Evolutionary conservation across 2,329 filamentous ascomycete species (phyloP), one percentile per base, ranked within the genome.

Genomic region (Zalaria sp.): DNA sequence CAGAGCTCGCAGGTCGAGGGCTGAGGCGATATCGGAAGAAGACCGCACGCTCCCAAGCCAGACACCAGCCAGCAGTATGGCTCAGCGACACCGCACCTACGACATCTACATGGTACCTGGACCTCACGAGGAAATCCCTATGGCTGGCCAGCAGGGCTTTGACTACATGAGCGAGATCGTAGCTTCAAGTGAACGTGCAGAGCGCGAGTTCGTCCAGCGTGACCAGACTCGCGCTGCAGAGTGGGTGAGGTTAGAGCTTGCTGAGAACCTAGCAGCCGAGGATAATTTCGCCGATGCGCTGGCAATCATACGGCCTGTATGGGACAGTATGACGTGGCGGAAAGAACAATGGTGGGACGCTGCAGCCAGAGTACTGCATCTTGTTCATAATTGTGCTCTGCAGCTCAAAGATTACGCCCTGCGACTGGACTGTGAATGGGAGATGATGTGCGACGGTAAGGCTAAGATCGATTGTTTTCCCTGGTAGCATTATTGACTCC

Each of bases 61-160:
- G 54, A 72, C 69, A 18, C 68, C 73, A 25, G 69, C 72, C 8
- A 71, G 71, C 7, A 65, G 69, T 46, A 66, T 74, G 11, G 72
- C 69, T 0, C 69, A 61, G 44, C 69, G 74, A 46, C 67, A 68
- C 37, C 58, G 62, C 35, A 60, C 61, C 9, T 79, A 79, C 49
- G 76, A 80, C 47, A 72, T 67, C 4, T 80, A 78, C 52, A 63
- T 80, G 27, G 73, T 70, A 4, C 72, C 71, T 1, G 70, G 76
- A 42, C 71, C 76, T 5, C 69, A 77, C 42, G 51, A 70, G 37
- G 77, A 80, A 54, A 62, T 61, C 29, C 64, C 71, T 8, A 45
- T 66, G 11, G 49, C 63, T 42, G 66, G 63, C 5, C 51, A 54
- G 31, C 55, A 50, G 27, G 67, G 67, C 1, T 67, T 70, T 47